A percentile compares a stretch with the other conserved stretches of the same genome.
Conservation (phyloP, 1,284 basidiomycete species). For the Irpex rosettiformis region DNA sequence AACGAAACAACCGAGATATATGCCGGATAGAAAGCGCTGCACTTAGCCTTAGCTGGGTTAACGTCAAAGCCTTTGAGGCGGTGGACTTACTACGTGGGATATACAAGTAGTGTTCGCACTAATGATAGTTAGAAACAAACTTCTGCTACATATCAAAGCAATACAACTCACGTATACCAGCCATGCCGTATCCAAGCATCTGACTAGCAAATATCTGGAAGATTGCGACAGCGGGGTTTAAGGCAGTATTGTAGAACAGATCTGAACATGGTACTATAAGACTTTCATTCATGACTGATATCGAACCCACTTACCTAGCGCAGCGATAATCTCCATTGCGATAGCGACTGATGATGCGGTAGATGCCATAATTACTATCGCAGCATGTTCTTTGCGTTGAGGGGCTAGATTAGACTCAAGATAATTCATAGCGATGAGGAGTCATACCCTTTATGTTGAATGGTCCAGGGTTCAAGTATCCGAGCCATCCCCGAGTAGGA, state of each 20-base stretch:
- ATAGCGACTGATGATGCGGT: slow-evolving; percentile 63
- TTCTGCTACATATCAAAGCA: too few relatives aligned
- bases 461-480: slow-evolving; percentile 58
- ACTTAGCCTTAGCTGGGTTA: not conserved
- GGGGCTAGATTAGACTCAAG: slow-evolving; percentile 36
- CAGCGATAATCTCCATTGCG: slow-evolving; percentile 64
- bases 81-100: slow-evolving; percentile 54
- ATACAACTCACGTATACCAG: slow-evolving; percentile 34
- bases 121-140: too few relatives aligned
- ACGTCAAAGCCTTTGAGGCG: not conserved
- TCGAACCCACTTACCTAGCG: slow-evolving; percentile 41
- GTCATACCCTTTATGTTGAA: slow-evolving; percentile 48
- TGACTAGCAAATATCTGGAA: slow-evolving; percentile 61
- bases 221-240: slow-evolving; percentile 50
- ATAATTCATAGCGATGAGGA: not conserved
- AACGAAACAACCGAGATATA: slow-evolving; percentile 54
- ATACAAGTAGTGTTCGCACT: slow-evolving; percentile 53
- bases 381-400: slow-evolving; percentile 45
- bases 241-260: slow-evolving; percentile 55
- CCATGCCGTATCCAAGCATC: slow-evolving; percentile 58
- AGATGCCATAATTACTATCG: slow-evolving; percentile 66
- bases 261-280: slow-evolving; percentile 25
- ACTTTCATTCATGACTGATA: not conserved
- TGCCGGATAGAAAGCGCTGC: slow-evolving; percentile 51
- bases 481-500: slow-evolving; percentile 44